Percentiles rank a stretch among this genome's conserved stretches.
phyloP scores from a whole-genome alignment of 1,284 basidiomycete genomes.

The Puccinia novopanici region DNA sequence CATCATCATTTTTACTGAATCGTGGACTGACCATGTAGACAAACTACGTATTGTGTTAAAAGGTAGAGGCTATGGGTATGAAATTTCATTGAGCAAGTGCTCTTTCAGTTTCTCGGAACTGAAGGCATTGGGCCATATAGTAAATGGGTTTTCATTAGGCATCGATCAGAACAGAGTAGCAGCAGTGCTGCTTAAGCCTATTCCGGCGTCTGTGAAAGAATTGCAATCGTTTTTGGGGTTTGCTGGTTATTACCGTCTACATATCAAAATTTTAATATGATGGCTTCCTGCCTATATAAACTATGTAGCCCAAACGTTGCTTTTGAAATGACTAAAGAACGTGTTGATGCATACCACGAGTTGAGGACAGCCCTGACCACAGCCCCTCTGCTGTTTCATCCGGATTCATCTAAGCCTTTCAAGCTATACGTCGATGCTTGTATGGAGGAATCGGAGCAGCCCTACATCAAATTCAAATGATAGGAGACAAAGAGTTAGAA shows the following conservation, averaged over 20 bases:
- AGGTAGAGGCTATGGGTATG: conserved; percentile 1
- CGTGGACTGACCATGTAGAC: neutral
- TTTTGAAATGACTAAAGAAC: conserved; percentile 23
- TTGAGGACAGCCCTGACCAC: neutral
- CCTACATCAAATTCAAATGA: too few species aligned
- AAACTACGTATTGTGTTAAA: neutral
- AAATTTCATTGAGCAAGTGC: conserved; percentile 20
- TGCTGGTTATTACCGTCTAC: conserved; percentile 9
- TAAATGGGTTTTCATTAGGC: neutral
- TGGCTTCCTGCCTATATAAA: neutral
- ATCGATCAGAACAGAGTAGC: conserved; percentile 20
- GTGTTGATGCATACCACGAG: neutral
- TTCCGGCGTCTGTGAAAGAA: neutral
- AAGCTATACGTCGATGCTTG: conserved; percentile 16
- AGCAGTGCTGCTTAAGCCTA: conserved; percentile 7
- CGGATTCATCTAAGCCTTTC: neutral
- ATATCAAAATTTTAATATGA: conserved; percentile 8
- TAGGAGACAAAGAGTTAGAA: neutral
- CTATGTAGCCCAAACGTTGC: too few species aligned
- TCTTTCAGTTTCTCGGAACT: conserved; percentile 3
- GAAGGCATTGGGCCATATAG: conserved; percentile 16
- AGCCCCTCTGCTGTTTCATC: neutral
- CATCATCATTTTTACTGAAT: conserved; percentile 7
- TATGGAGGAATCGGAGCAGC: neutral
- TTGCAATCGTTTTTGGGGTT: conserved; percentile 3